Evolutionary conservation across 495 filamentous ascomycete species (phyloP).

Genomic region (Penicillium herquei): DNA sequence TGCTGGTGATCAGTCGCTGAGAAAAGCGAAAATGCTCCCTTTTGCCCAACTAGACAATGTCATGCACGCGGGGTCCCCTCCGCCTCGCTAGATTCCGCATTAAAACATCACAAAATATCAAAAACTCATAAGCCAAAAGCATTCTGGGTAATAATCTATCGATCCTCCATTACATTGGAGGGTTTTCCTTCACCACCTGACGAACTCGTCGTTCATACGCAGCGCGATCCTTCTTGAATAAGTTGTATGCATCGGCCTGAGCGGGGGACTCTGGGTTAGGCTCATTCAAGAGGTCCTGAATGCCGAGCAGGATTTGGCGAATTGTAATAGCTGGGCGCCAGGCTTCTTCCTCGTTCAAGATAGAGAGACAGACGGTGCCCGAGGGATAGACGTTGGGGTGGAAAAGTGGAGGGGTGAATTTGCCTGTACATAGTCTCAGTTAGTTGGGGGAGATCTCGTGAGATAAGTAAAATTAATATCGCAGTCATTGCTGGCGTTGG

Average conservation of each 20-base stretch:
- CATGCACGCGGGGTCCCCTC: constrained; percentile 13
- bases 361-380: constrained; percentile 95
- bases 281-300: constrained; percentile 92
- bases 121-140: constrained; percentile 1
- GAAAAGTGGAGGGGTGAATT: constrained; percentile 94
- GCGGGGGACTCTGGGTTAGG: constrained; percentile 97
- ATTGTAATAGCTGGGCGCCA: constrained; percentile 99
- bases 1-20: constrained; percentile 21
- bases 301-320: constrained; percentile 92
- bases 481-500: neutral
- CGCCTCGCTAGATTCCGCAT: constrained; percentile 8
- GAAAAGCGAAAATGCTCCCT: constrained; percentile 19
- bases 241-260: constrained; percentile 95
- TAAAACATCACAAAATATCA: constrained; percentile 13
- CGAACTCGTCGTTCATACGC: constrained; percentile 88
- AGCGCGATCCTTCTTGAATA: constrained; percentile 85
- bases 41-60: constrained; percentile 9
- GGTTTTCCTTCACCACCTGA: constrained; percentile 85
- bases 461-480: neutral
- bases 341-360: constrained; percentile 96
- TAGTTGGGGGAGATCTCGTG: neutral
- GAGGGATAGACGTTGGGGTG: constrained; percentile 99
- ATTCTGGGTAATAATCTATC: constrained; percentile 4
- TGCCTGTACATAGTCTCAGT: constrained; percentile 59
- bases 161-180: constrained; percentile 51